Evolutionary conservation across 495 filamentous ascomycete species (phyloP), one percentile per base, ranked within the genome.

Genomic region (Talaromyces liani): DNA sequence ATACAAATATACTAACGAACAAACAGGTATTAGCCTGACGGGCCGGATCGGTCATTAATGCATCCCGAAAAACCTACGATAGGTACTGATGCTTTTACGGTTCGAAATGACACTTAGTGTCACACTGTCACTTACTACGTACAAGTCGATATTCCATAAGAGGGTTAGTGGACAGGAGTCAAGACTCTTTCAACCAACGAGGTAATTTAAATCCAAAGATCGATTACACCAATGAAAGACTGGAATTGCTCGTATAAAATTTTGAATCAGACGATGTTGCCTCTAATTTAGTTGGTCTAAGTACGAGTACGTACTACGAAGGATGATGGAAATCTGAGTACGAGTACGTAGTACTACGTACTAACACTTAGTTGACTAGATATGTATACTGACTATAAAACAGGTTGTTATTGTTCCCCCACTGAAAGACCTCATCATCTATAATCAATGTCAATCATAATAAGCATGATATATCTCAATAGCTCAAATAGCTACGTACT

Each of bases 21-120:
- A 56, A 56, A 56, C 24, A n/a, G 10, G 56, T 22, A 6, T 58
- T 58, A 58, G 56, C 14, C 31, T 58, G 27, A 22, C 56, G 56
- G 56, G n/a, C 56, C 56, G 56, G 56, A 58, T 58, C 56, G 56
- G 56, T 58, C 27, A 20, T 58, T 20, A 18, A 18, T 34, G 27
- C 56, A 36, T 58, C 6, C 56, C 56, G 56, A 18, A 36, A 58
- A 58, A 25, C 53, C 56, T 33, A 36, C 29, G 56, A 55, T 27
- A 27, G 18, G 8, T 49, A n/a, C 18, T 49, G 12, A 18, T 49
- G 45, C 45, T 49, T 49, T 20, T 8, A 49, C 18, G 45, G n/a
- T 4, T 49, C 10, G 33, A 36, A 36, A 36, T 49, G 45, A 49
- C 45, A 20, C 45, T 20, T 24, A 24, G 22, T 24, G 22, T 24